Conservation (phyloP, 2,329 filamentous ascomycete genomes). For the Tolypocladium pustulatum region DNA sequence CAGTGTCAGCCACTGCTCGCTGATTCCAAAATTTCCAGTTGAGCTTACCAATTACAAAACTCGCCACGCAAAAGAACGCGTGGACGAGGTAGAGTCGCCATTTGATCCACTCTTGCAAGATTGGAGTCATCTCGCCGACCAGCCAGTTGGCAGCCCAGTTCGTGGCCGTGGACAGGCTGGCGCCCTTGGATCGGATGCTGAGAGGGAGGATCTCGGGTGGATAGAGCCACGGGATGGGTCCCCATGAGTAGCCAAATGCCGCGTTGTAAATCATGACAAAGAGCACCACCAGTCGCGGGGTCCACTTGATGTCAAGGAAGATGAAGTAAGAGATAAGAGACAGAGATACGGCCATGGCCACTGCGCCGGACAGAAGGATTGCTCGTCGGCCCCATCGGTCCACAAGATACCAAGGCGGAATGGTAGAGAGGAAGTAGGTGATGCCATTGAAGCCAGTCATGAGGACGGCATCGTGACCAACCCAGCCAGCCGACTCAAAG, state of each 20-base stretch:
- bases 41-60: slow-evolving; percentile 84
- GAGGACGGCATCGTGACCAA: slow-evolving; percentile 77
- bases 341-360: slow-evolving; percentile 81
- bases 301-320: slow-evolving; percentile 69
- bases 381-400: slow-evolving; percentile 83
- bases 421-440: slow-evolving; percentile 82
- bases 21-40: neutral
- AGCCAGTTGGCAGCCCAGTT: slow-evolving; percentile 99
- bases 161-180: slow-evolving; percentile 87
- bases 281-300: slow-evolving; percentile 75
- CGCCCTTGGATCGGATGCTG: slow-evolving; percentile 93
- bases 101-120: slow-evolving; percentile 81
- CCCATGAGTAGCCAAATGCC: slow-evolving; percentile 90
- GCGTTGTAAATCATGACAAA: slow-evolving; percentile 99
- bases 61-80: slow-evolving; percentile 90
- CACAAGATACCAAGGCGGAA: slow-evolving; percentile 95
- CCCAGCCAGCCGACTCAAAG: slow-evolving; percentile 95
- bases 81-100: slow-evolving; percentile 94
- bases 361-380: slow-evolving; percentile 80
- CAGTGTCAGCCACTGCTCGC: slow-evolving; percentile 9
- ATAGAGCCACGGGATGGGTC: slow-evolving; percentile 95
- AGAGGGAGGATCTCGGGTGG: slow-evolving; percentile 96
- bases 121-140: slow-evolving; percentile 88
- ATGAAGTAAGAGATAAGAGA: slow-evolving; percentile 93
- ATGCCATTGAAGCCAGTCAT: slow-evolving; percentile 96